Base-by-base conservation (phyloP, 2,329 filamentous ascomycete species). In the Fusarium haematococcum region DNA sequence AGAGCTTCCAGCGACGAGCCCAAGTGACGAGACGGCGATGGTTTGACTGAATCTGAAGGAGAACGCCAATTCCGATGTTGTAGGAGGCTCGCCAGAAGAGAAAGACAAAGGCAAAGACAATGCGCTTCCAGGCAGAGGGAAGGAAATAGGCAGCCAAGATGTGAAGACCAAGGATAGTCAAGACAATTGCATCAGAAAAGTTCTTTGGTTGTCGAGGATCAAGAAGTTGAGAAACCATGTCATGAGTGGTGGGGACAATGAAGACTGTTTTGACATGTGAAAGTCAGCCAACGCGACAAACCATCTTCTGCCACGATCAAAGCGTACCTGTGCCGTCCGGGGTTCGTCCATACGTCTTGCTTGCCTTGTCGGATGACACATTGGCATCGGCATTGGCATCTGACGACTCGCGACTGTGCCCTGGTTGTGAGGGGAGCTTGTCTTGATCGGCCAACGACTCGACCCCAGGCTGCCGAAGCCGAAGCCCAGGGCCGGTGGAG, bases 181-280 rank as follows among this genome's bases (percentile, higher is more conserved):
- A 88, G 74, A 99, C 95, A 68, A 93, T 81, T 67, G 91, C 85
- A 83, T 99, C 97, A 70, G 95, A 97, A 43, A 97, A 82, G 82
- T 98, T 98, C 88, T 99, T 99, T 63, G 97, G 95, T 81, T 98
- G 93, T 76, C 93, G 94, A 61, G 97, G 97, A 79, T 97, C 97
- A 78, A 99, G 91, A 65, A 99, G 90, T 85, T 98, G 97, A 61
- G 96, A 97, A 78, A 99, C 96, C 97, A 99, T 98, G 85, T 99
- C 97, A 87, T 98, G 95, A 66, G 97, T 99, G 72, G 95, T 92
- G 57, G 97, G 97, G 64, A 99, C 97, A 68, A 95, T 93, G 82
- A 99, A 99, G 79, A 98, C 97, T 98, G 75, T 76, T 70, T 77
- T 62, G 48, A 50, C 71, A 78, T 70, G 67, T 77, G 69, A 77